Evolutionary conservation across 805 yeast genomes (phyloP).

Genomic region (Spencermartinsiella europaea): DNA sequence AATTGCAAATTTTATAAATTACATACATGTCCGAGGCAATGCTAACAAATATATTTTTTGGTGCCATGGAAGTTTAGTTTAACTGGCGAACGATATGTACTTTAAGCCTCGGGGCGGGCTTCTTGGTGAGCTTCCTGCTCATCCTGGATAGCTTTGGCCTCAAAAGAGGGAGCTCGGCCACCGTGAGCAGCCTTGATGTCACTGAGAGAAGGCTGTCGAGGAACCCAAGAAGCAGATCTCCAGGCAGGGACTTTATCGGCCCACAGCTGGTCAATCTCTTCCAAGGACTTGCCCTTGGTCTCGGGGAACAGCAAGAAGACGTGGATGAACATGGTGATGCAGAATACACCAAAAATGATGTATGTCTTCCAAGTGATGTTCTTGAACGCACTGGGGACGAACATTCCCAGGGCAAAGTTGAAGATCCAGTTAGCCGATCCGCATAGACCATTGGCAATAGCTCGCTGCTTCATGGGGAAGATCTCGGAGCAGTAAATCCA

Average conservation of each 20-base stretch:
- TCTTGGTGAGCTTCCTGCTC: too few relatives aligned
- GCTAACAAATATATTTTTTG: too few relatives aligned
- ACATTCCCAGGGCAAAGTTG: conserved; percentile 29
- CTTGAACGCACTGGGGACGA: conserved; percentile 46
- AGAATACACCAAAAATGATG: conserved; percentile 36
- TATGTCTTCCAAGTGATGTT: conserved; percentile 34
- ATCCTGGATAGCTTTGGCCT: conserved; percentile 12
- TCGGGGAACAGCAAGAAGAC: conserved; percentile 29
- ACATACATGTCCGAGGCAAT: too few relatives aligned
- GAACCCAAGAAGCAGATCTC: conserved; percentile 55
- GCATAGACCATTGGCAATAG: conserved; percentile 51
- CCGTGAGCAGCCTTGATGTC: conserved; percentile 27
- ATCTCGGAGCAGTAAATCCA: conserved; percentile 69
- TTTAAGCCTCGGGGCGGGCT: too few relatives aligned
- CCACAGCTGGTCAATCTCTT: conserved; percentile 42
- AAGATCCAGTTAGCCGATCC: conserved; percentile 66
- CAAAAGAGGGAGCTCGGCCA: conserved; percentile 27
- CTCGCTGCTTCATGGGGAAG: conserved; percentile 57
- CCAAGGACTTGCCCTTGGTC: conserved; percentile 36
- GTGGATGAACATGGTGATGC: conserved; percentile 44
- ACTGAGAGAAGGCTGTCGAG: conserved; percentile 15
- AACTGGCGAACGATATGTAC: too few relatives aligned
- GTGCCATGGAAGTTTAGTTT: too few relatives aligned
- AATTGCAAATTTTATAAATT: too few relatives aligned
- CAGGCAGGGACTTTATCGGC: conserved; percentile 51